Base-by-base conservation (phyloP, 176 grass and related monocot species). In the Calamus simplicifolius region DNA sequence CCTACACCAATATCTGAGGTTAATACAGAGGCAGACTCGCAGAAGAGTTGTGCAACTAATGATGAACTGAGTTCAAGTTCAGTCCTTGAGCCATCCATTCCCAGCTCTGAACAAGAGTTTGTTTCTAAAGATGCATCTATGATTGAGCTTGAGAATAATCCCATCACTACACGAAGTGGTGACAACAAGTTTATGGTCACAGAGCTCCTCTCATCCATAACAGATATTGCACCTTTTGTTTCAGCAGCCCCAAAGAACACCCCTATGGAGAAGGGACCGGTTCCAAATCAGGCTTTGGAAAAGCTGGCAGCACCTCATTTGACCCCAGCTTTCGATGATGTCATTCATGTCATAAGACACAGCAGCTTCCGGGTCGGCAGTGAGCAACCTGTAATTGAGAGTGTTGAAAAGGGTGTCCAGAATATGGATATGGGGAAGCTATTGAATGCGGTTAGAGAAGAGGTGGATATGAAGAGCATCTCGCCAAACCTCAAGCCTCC, bases 281-380 rank as follows among this genome's bases (percentile, higher is more conserved):
- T 51, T 55, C 48, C 68, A 23, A 54, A 63, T 68, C 77, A 85
- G 61, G 63, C 50, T 43, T 64, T 69, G 15, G 83, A 85, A 29
- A 90, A 84, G 69, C 48, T 61, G 38, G 16, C 74, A 58, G 72
- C 27, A 7, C 31, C 31, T 65, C 65, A 69, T 84, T 52, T 87
- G 57, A 73, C 70, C 27, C 77, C 81, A 60, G 80, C 79, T 67
- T 76, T 74, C 73, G 84, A 83, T 58, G 94, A 98, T 57, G 64
- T 83, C 54, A 93, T 98, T 66, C 81, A 89, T 76, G 84, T 98
- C 51, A 79, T 93, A 69, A 85, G 79, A 17, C 94, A 85, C 38
- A 89, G 79, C 62, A 72, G 81, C 16, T 86, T 92, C 68, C 71
- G 35, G 23, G 76, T 83, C 55, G 78, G 77, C 31, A 66, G 58